Percentiles rank a stretch among this genome's conserved stretches.
Conservation (phyloP, 2,329 filamentous ascomycete species). For the Catunica adiposa region DNA sequence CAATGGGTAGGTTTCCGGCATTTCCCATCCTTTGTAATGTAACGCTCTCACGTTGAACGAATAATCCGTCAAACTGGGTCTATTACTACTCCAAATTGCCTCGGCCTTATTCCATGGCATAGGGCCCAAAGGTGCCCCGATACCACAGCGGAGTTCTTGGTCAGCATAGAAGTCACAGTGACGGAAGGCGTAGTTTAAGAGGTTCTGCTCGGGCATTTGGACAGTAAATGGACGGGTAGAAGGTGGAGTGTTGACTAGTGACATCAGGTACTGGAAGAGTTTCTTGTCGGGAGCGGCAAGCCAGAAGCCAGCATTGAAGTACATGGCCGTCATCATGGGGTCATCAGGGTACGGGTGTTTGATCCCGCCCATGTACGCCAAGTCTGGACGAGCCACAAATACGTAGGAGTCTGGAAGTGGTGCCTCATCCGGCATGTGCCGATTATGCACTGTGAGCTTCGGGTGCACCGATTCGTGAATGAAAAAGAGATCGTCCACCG, state of each 20-base stretch:
- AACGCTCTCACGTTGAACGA: constrained; percentile 10
- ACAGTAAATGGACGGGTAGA: constrained; percentile 24
- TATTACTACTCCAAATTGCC: constrained; percentile 12
- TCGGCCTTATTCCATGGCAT: constrained; percentile 13
- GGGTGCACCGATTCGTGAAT: constrained; percentile 18
- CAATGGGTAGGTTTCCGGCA: constrained; percentile 1
- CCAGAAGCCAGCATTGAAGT: constrained; percentile 27
- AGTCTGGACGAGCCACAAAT: constrained; percentile 22
- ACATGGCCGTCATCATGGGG: constrained; percentile 16
- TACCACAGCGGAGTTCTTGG: constrained; percentile 6
- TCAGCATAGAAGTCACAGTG: constrained; percentile 14
- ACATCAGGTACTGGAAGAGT: constrained; percentile 24
- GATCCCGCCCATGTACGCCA: constrained; percentile 19
- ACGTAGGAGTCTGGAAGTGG: constrained; percentile 21
- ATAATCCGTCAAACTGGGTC: constrained; percentile 9
- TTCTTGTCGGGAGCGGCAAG: constrained; percentile 23
- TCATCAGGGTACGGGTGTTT: constrained; percentile 23
- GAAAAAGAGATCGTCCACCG: constrained; percentile 25
- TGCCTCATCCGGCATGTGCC: constrained; percentile 20
- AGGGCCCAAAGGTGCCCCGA: constrained; percentile 9
- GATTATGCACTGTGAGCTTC: constrained; percentile 10
- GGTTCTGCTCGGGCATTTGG: constrained; percentile 25
- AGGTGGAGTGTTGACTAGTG: constrained; percentile 18
- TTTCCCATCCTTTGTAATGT: constrained; percentile 14
- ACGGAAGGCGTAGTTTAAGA: constrained; percentile 29